Conservation (phyloP, 768 basidiomycete genomes). For the Kwoniella mangroviensis region DNA sequence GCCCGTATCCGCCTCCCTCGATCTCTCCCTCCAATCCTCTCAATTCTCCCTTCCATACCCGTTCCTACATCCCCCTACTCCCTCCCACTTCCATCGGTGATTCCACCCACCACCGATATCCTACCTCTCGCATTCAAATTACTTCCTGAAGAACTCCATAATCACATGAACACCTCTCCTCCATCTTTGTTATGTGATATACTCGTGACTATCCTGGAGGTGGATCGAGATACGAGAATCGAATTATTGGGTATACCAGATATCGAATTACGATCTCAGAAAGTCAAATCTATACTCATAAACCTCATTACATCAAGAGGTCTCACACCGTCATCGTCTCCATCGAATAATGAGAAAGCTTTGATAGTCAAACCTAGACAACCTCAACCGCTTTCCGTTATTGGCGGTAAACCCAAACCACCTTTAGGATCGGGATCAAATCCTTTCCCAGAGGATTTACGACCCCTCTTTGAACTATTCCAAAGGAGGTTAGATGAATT, state of each 20-base stretch:
- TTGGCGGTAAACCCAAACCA: neutral
- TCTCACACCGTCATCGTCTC: constrained; percentile 10
- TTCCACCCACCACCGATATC: constrained; percentile 29
- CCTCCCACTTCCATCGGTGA: constrained; percentile 62
- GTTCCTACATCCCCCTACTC: constrained; percentile 78
- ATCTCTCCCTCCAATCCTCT: constrained; percentile 48
- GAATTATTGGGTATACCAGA: constrained; percentile 45
- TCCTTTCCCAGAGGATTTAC: constrained; percentile 54
- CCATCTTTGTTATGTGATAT: constrained; percentile 47
- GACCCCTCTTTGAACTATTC: constrained; percentile 41
- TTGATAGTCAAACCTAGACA: constrained; percentile 17
- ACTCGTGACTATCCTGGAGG: constrained; percentile 37
- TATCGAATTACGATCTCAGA: constrained; percentile 31
- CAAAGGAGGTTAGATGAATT: constrained; percentile 28
- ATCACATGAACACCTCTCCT: constrained; percentile 29
- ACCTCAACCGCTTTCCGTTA: neutral
- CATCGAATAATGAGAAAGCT: neutral
- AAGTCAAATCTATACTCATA: constrained; percentile 36
- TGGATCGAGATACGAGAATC: constrained; percentile 46
- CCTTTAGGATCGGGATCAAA: neutral
- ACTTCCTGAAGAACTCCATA: constrained; percentile 37
- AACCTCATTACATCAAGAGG: constrained; percentile 16
- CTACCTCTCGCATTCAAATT: constrained; percentile 26
- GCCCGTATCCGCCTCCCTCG: constrained; percentile 45
- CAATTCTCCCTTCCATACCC: constrained; percentile 40